Evolutionary conservation across 139 green algal species (phyloP).

Genomic region (Dunaliella primolecta): DNA sequence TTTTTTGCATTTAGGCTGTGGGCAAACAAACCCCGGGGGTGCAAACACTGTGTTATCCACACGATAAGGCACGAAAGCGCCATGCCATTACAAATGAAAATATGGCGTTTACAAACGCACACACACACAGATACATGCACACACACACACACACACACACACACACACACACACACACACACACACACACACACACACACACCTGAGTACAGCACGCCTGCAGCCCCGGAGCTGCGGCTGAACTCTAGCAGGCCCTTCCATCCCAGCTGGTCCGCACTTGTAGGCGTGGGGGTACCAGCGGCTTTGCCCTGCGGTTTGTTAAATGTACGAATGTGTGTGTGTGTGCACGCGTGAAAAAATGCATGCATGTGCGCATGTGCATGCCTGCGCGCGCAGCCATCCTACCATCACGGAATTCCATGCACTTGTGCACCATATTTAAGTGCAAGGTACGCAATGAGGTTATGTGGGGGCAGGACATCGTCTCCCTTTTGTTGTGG

Average conservation of each 20-base stretch:
- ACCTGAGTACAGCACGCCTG: slow-evolving; percentile 32
- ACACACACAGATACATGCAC: not conserved
- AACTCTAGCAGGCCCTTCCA: slow-evolving; percentile 54
- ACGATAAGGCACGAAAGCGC: too few species aligned
- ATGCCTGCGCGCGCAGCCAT: not conserved
- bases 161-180: not conserved
- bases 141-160: not conserved
- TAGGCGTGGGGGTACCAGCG: not conserved
- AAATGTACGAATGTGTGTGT: not conserved
- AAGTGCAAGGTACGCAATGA: too few species aligned
- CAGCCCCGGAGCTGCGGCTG: slow-evolving; percentile 34
- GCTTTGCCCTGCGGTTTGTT: not conserved
- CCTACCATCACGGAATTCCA: too few species aligned
- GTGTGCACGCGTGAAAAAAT: not conserved
- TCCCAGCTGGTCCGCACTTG: slow-evolving; percentile 17
- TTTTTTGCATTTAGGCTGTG: too few species aligned
- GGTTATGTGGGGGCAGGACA: too few species aligned
- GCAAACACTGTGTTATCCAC: too few species aligned
- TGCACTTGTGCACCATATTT: too few species aligned
- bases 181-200: not conserved
- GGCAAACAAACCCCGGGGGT: too few species aligned
- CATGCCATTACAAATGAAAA: too few species aligned
- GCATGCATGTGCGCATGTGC: not conserved
- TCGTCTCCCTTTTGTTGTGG: too few species aligned
- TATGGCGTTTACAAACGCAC: too few species aligned